phyloP scores from a whole-genome alignment of 768 basidiomycete genomes.

The Suillus sp. region DNA sequence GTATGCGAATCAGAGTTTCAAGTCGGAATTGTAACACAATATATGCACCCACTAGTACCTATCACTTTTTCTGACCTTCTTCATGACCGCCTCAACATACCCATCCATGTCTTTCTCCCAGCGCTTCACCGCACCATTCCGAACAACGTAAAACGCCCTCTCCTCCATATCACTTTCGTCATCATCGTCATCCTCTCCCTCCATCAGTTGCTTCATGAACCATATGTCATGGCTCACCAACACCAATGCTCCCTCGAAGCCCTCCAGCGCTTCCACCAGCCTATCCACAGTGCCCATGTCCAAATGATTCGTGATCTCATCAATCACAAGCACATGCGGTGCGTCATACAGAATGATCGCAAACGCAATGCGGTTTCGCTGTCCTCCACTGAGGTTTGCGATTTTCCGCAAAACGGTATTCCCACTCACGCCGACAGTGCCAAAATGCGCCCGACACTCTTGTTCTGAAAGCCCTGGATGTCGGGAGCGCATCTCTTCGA shows the following conservation, averaged over 20 bases:
- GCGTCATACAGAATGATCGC: slow-evolving; percentile 52
- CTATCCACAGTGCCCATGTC: slow-evolving; percentile 62
- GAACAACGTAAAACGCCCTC: slow-evolving; percentile 22
- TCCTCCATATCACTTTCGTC: slow-evolving; percentile 25
- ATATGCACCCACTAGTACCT: not conserved
- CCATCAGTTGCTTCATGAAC: slow-evolving; percentile 24
- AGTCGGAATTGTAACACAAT: not conserved
- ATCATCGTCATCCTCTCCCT: slow-evolving; percentile 25
- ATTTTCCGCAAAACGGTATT: slow-evolving; percentile 15
- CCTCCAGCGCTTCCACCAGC: slow-evolving; percentile 51
- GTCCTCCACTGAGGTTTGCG: slow-evolving; percentile 27
- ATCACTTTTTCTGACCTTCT: slow-evolving; percentile 20
- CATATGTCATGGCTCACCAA: slow-evolving; percentile 68
- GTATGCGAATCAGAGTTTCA: not conserved
- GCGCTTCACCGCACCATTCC: slow-evolving; percentile 27
- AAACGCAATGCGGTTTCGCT: slow-evolving; percentile 50
- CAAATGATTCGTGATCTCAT: slow-evolving; percentile 72
- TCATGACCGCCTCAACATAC: slow-evolving; percentile 33
- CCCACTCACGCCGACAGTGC: slow-evolving; percentile 17
- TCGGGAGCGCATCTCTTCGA: slow-evolving; percentile 30
- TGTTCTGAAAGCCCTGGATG: slow-evolving; percentile 31
- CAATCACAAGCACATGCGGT: slow-evolving; percentile 56
- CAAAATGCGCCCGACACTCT: slow-evolving; percentile 29
- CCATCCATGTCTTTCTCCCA: slow-evolving; percentile 31
- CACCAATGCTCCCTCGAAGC: slow-evolving; percentile 56